Evolutionary conservation across 164 flowering plant species (phyloP), one percentile per base, ranked within the genome.

Genomic region (Vitis rotundifolia): DNA sequence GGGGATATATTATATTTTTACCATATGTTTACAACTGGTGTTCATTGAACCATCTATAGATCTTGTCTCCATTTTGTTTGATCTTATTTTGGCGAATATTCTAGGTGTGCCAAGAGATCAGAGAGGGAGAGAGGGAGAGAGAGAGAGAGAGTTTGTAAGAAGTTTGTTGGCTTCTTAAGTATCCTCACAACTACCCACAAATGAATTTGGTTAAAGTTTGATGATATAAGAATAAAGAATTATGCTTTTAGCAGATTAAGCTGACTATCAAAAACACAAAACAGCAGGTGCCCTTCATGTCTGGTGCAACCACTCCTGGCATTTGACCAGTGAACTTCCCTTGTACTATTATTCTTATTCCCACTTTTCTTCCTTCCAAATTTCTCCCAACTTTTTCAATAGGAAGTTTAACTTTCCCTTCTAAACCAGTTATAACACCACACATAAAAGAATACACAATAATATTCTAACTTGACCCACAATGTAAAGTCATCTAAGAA

Each of bases 241-340:
- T 9, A 8, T 1, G 9, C 26, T 18, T 7, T 57, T 19, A 57
- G 59, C 59, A 51, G 6, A 18, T 15, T 59, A 61, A 52, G 61
- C 66, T 56, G 68, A 56, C 63, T 14, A 22, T n/a, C 56, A 44
- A 44, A 57, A 63, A 50, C 52, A 56, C 57, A 49, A 59, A 47
- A 26, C 51, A 64, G 1, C 49, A 66, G 50, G 48, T 55, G 7
- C 6, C 44, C 44, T 37, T 49, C 70, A 67, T 47, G 59, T 68
- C 76, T 61, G 76, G 76, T 73, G 71, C 76, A 67, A 73, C 76
- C 58, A 62, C 72, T 59, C 50, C 59, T 48, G 28, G 51, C 67
- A 64, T 50, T 68, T 62, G 67, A 68, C 68, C 64, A 61, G 13
- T 67, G 11, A 47, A 58, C 26, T 52, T 49, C 66, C 53, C 68